Conservation (phyloP, 495 filamentous ascomycete genomes). For the Polyplosphaeria fusca region DNA sequence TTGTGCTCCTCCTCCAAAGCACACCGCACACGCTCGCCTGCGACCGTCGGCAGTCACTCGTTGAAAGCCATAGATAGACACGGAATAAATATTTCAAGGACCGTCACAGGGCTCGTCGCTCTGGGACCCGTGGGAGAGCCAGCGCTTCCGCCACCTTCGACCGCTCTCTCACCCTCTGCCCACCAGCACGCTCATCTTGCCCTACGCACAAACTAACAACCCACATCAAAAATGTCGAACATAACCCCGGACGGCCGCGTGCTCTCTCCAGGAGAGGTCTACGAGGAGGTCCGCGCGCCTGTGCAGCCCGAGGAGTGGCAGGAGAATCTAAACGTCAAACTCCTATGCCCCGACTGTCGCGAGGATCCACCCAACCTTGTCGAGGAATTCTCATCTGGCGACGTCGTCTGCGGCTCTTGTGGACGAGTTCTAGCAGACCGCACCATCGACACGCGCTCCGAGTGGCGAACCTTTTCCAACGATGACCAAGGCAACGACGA, state of each 20-base stretch:
- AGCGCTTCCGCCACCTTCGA: neutral
- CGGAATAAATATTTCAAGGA: too few species aligned
- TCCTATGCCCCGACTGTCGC: constrained; percentile 86
- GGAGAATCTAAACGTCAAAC: constrained; percentile 76
- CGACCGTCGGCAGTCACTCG: constrained; percentile 15
- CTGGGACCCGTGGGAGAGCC: too few species aligned
- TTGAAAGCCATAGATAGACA: too few species aligned
- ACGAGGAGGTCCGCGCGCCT: constrained; percentile 27
- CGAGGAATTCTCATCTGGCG: constrained; percentile 87
- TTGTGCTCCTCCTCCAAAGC: constrained; percentile 1
- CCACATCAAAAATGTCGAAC: constrained; percentile 14
- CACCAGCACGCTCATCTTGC: neutral
- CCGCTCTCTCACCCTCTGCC: neutral
- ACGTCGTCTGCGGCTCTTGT: constrained; percentile 88
- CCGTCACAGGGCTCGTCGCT: too few species aligned
- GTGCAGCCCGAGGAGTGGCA: constrained; percentile 50
- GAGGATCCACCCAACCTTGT: constrained; percentile 86
- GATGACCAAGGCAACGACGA: constrained; percentile 93
- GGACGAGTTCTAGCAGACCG: constrained; percentile 88
- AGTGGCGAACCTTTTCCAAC: constrained; percentile 98
- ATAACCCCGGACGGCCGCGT: constrained; percentile 32
- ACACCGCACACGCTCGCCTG: constrained; percentile 4
- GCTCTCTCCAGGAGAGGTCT: constrained; percentile 43
- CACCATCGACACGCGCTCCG: constrained; percentile 89
- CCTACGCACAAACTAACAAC: too few species aligned